Evolutionary conservation across 2,329 filamentous ascomycete genomes (phyloP), one percentile per base, ranked within the genome.

Genomic region (Cladosporium cucumerinum): DNA sequence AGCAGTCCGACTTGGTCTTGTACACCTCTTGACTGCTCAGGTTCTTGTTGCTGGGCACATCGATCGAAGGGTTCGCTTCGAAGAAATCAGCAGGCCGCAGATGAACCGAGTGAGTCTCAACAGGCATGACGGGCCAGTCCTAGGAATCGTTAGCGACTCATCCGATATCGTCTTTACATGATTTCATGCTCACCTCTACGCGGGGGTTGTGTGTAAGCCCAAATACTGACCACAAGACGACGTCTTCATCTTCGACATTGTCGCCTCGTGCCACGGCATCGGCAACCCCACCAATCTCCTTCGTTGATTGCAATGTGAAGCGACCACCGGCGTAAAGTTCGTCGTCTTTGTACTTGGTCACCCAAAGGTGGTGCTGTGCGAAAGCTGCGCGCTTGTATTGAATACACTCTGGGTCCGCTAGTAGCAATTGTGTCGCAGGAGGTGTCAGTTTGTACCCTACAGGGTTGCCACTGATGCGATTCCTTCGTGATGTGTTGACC

Each of bases 1-100:
- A 54, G 8, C 51, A 54, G 3, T 32, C 51, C n/a, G 51, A 21
- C 28, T 54, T 54, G 51, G 18, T 54, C 18, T 54, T 54, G 26
- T 54, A 54, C 18, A 59, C 57, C 57, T 59, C 57, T 48, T 48
- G 39, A 23, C 57, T 59, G 26, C 36, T 48, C 3, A 46, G 18
- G 25, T 59, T 48, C n/a, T 32, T 59, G 36, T 48, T 48, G 10
- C 36, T 48, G 8, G 83, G 83, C 23, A 86, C 82, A 73, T 85
- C 82, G 62, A 85, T 78, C 5, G 80, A 79, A 0, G 84, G 83
- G 57, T 85, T 86, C 32, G 74, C 77, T 2, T 78, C 78, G 67
- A 85, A 86, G 77, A 86, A 85, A 68, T 86, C 82, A 10, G 78
- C 76, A 0, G 84, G 83, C 39, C 80, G 78, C 61, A 84, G 75